Conservation (phyloP, 495 filamentous ascomycete genomes). For the Penicillium coprophilum region DNA sequence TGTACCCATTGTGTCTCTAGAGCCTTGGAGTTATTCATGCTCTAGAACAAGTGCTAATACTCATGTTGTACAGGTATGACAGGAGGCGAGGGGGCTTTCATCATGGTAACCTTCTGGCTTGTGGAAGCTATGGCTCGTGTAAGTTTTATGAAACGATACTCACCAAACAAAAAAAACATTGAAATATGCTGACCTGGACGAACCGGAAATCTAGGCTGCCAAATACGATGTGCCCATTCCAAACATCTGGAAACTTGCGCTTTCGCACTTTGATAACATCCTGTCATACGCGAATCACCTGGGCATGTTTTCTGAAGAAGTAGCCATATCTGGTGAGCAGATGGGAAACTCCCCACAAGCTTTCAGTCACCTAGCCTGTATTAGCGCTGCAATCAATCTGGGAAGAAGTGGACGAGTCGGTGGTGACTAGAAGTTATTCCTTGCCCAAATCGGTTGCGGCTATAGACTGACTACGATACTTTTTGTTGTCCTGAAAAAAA, state of each 20-base stretch:
- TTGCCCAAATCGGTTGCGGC: background rate
- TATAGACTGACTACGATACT: conserved; percentile 9
- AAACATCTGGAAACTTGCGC: conserved; percentile 59
- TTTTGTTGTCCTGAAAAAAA: background rate
- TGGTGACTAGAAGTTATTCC: background rate
- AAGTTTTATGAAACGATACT: conserved; percentile 17
- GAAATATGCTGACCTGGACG: background rate
- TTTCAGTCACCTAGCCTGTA: conserved; percentile 69
- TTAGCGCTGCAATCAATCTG: conserved; percentile 72
- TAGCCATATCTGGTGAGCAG: conserved; percentile 67
- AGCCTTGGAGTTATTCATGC: background rate
- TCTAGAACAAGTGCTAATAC: conserved; percentile 14
- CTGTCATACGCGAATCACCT: conserved; percentile 70
- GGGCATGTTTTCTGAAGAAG: conserved; percentile 75
- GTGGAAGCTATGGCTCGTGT: conserved; percentile 72
- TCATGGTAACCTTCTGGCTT: conserved; percentile 78
- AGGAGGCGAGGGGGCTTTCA: conserved; percentile 71
- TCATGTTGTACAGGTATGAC: conserved; percentile 56
- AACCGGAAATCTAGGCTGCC: conserved; percentile 25
- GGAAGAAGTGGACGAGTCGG: conserved; percentile 35
- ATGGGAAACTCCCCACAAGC: conserved; percentile 74
- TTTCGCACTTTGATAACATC: conserved; percentile 73
- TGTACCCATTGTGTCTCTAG: conserved; percentile 17
- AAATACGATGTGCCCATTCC: conserved; percentile 59
- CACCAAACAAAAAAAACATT: background rate